phyloP scores from a whole-genome alignment of 139 green algal genomes.

The Chlamydomonas urium region DNA sequence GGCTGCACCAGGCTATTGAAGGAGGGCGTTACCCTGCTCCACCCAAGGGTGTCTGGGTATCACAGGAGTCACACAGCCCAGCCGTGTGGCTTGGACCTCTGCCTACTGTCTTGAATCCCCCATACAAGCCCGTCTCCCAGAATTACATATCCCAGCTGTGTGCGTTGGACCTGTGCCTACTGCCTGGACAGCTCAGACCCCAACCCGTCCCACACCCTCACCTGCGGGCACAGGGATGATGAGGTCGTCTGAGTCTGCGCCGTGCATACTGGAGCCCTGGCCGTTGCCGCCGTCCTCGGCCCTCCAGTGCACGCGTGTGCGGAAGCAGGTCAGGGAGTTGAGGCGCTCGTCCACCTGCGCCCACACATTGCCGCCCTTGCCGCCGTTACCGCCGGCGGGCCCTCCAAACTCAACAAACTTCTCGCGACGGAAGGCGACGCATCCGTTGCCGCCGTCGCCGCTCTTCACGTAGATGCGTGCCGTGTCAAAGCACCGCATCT shows the following conservation, averaged over 20 bases:
- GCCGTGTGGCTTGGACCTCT: too few relatives aligned
- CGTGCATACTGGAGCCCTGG: conserved; percentile 61
- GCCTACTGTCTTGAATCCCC: too few relatives aligned
- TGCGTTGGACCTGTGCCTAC: too few relatives aligned
- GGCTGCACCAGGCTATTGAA: too few relatives aligned
- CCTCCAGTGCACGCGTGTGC: conserved; percentile 45
- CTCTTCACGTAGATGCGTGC: conserved; percentile 83
- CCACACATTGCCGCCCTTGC: conserved; percentile 80
- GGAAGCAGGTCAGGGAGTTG: conserved; percentile 12
- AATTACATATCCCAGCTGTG: too few relatives aligned
- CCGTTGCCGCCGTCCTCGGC: conserved; percentile 36
- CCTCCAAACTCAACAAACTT: conserved; percentile 93
- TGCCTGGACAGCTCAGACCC: too few relatives aligned
- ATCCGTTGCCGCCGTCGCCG: conserved; percentile 89
- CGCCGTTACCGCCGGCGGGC: conserved; percentile 88
- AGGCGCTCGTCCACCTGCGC: conserved; percentile 56
- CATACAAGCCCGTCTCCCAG: too few relatives aligned
- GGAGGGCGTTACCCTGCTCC: too few relatives aligned
- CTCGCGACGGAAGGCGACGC: conserved; percentile 93
- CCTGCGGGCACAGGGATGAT: conserved; percentile 79
- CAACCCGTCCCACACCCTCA: too few relatives aligned
- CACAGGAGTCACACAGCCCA: too few relatives aligned
- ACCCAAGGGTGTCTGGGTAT: too few relatives aligned
- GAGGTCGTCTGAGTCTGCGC: conserved; percentile 69
- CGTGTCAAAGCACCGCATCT: conserved; percentile 93